A percentile compares a stretch with the other conserved stretches of the same genome.
phyloP scores from a whole-genome alignment of 2,329 filamentous ascomycete species.

The Zasmidium angulare region DNA sequence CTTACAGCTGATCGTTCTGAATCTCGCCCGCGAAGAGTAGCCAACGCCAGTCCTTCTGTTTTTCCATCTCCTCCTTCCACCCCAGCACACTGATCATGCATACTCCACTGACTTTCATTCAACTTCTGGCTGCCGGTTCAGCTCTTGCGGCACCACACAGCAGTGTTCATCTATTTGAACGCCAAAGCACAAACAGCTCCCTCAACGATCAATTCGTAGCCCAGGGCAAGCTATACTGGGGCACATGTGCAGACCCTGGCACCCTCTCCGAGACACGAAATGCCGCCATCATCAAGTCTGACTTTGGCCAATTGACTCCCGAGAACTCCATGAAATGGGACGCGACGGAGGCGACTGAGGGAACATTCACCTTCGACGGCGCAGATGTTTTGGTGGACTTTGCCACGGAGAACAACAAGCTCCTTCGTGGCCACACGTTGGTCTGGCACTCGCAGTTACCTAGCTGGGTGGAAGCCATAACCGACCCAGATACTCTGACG shows the following conservation, averaged over 20 bases:
- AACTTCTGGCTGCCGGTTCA: neutral
- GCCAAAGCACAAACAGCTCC: slow-evolving; percentile 7
- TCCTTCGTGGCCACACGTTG: slow-evolving; percentile 65
- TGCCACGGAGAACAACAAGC: slow-evolving; percentile 56
- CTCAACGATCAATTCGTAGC: slow-evolving; percentile 59
- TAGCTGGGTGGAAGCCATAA: slow-evolving; percentile 59
- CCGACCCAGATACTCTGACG: slow-evolving; percentile 53
- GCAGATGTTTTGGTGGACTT: slow-evolving; percentile 62
- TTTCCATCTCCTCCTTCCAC: neutral
- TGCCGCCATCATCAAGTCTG: slow-evolving; percentile 57
- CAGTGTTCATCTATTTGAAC: neutral
- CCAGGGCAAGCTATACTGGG: slow-evolving; percentile 64
- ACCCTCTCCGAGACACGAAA: slow-evolving; percentile 52
- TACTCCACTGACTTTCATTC: neutral
- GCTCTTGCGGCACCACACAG: neutral
- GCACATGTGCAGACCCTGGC: slow-evolving; percentile 57
- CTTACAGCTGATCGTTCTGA: no score
- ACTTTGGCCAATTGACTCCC: slow-evolving; percentile 65
- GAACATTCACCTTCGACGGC: slow-evolving; percentile 56
- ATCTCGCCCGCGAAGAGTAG: neutral
- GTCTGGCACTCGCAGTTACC: slow-evolving; percentile 59
- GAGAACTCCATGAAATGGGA: slow-evolving; percentile 73
- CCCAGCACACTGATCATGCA: neutral
- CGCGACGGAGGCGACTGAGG: slow-evolving; percentile 48
- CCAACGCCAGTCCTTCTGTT: neutral